phyloP scores from a whole-genome alignment of 2,329 filamentous ascomycete genomes.

The Diaporthe velutina region DNA sequence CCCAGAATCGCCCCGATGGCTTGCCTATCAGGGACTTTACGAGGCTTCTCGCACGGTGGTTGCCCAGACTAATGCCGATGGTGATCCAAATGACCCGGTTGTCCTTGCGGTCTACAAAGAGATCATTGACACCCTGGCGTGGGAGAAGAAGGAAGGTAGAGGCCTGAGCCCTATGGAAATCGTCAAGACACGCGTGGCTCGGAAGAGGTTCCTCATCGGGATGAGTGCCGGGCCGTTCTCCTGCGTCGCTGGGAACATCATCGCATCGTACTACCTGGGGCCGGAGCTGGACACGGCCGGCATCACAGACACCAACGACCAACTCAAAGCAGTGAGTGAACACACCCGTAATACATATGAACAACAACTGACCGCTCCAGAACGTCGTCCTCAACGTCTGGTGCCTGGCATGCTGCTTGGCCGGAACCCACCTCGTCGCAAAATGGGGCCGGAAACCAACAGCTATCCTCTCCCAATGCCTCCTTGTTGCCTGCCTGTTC shows the following conservation, averaged over 20 bases:
- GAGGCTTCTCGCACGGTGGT: conserved; percentile 57
- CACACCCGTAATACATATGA: not conserved
- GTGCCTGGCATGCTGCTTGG: conserved; percentile 57
- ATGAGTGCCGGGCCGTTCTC: conserved; percentile 49
- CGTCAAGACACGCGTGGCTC: conserved; percentile 50
- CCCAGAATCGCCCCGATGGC: conserved; percentile 63
- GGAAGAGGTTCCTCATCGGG: conserved; percentile 55
- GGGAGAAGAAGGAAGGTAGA: conserved; percentile 56
- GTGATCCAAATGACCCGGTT: conserved; percentile 54
- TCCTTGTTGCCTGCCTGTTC: conserved; percentile 60
- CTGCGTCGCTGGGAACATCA: conserved; percentile 54
- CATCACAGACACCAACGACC: conserved; percentile 55
- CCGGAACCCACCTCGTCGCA: conserved; percentile 57
- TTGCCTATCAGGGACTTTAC: conserved; percentile 54
- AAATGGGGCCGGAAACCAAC: conserved; percentile 59
- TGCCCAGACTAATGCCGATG: conserved; percentile 58
- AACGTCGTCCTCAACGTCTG: conserved; percentile 66
- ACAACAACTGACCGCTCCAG: conserved; percentile 36
- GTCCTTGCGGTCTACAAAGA: conserved; percentile 56
- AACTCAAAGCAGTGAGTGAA: conserved; percentile 54
- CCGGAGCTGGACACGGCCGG: conserved; percentile 59
- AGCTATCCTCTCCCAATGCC: conserved; percentile 53
- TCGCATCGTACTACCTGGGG: conserved; percentile 57
- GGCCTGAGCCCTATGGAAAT: conserved; percentile 53
- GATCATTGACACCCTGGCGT: conserved; percentile 60